Evolutionary conservation across 2,329 filamentous ascomycete genomes (phyloP), one percentile per base, ranked within the genome.

Genomic region (Samsoniella hepiali): DNA sequence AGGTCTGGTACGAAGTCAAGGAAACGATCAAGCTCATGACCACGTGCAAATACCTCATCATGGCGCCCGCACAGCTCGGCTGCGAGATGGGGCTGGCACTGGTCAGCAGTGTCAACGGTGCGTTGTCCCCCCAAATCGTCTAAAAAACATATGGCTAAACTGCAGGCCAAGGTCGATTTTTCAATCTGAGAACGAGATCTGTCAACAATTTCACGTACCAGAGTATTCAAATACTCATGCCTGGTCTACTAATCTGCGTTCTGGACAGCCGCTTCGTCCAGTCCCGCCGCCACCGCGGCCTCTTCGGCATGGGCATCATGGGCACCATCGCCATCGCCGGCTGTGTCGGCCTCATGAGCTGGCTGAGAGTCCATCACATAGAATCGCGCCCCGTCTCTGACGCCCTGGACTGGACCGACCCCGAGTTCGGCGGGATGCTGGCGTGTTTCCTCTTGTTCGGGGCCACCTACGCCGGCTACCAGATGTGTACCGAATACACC

Each of bases 21-120:
- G 34, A 63, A 36, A 62, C 58, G n/a, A 27, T 62, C 34, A 44
- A 55, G n/a, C 58, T 62, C 6, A 62, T 62, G 58, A 62, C 58
- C 3, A 50, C n/a, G 34, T 44, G 34, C 42, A 57, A 57, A 27
- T 63, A 58, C 27, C 47, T 63, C 42, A 58, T 63, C 9, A 38
- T 63, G 42, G 54, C 61, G 11, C 61, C 61, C 1, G 61, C 61
- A 8, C 53, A 57, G 29, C 53, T 63, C 7, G 61, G 53, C 29
- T 63, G 61, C 36, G 61, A 63, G 11, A 63, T 63, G 61, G 53
- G 53, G 15, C 34, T 63, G 11, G 61, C 53, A 5, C 34, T 58
- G 1, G 44, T 63, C n/a, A 57, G 53, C 36, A 63, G 53, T 32
- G 54, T 63, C 8, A 63, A 63, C 34, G 61, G 61, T 58, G 31